Evolutionary conservation across 2,329 filamentous ascomycete genomes (phyloP).

Genomic region (Pseudogymnoascus sp.): DNA sequence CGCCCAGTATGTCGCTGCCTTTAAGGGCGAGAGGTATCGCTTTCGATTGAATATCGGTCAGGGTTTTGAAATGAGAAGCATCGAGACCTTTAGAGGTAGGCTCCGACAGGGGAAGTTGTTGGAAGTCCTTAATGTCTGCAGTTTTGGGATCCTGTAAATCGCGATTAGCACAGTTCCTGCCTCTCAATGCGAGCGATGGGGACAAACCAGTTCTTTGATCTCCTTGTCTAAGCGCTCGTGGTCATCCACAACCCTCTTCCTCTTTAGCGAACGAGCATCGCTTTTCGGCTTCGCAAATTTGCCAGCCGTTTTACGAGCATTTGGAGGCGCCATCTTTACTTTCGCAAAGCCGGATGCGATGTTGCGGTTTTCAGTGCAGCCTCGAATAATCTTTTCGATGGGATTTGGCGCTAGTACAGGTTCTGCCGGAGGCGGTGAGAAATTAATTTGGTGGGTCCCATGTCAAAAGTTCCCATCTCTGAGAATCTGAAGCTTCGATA

Average conservation of each 20-base stretch:
- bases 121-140: conserved; percentile 54
- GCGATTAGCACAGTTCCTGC: conserved; percentile 14
- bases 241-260: conserved; percentile 28
- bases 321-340: conserved; percentile 23
- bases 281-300: conserved; percentile 15
- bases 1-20: conserved; percentile 80
- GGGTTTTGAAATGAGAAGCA: conserved; percentile 76
- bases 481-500: conserved; percentile 8
- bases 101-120: conserved; percentile 77
- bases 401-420: background rate
- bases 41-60: conserved; percentile 86
- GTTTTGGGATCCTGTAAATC: conserved; percentile 24
- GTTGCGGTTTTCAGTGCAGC: conserved; percentile 10
- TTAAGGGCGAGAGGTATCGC: conserved; percentile 85
- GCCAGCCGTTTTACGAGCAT: conserved; percentile 10
- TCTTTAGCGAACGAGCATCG: conserved; percentile 24
- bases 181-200: background rate
- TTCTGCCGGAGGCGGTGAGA: conserved; percentile 6
- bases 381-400: conserved; percentile 16
- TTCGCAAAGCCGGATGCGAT: conserved; percentile 12
- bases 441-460: conserved; percentile 10
- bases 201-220: conserved; percentile 27
- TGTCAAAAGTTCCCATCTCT: conserved; percentile 8
- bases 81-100: conserved; percentile 74
- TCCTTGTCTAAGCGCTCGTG: conserved; percentile 25